phyloP scores from a whole-genome alignment of 1,284 basidiomycete species.

The Laetiporus sulphureus region DNA sequence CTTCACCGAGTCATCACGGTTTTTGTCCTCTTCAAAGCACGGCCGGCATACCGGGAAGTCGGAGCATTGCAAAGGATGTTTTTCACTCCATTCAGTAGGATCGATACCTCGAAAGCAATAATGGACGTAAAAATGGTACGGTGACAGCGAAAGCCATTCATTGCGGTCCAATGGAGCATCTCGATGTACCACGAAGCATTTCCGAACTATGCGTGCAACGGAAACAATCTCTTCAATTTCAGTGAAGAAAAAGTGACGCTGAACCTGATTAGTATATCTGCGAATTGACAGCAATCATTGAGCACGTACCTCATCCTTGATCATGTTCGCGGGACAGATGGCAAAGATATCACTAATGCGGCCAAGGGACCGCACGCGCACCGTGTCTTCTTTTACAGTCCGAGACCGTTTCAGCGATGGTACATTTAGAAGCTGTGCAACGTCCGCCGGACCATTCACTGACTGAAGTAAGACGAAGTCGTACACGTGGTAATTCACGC shows the following conservation, averaged over 20 bases:
- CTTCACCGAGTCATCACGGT: conserved; percentile 19
- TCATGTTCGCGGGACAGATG: conserved; percentile 17
- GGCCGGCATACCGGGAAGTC: conserved; percentile 38
- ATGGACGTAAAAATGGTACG: conserved; percentile 48
- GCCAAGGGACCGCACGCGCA: conserved; percentile 29
- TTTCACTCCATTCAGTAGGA: conserved; percentile 33
- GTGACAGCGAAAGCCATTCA: conserved; percentile 45
- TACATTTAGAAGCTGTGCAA: conserved; percentile 30
- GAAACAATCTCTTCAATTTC: conserved; percentile 27
- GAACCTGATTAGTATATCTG: not conserved
- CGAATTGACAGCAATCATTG: not conserved
- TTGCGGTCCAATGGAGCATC: conserved; percentile 25
- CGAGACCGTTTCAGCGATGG: conserved; percentile 3
- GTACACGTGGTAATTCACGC: conserved; percentile 40
- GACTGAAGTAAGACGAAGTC: conserved; percentile 49
- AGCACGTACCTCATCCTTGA: conserved; percentile 34
- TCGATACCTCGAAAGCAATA: conserved; percentile 40
- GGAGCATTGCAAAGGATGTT: conserved; percentile 21
- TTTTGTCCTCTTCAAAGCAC: conserved; percentile 35
- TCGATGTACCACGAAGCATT: conserved; percentile 41
- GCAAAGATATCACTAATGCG: conserved; percentile 25
- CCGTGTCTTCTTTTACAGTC: conserved; percentile 3
- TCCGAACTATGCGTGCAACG: conserved; percentile 35
- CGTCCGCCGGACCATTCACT: conserved; percentile 24
- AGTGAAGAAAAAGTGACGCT: conserved; percentile 55